These are phyloP conservation scores for Lyophyllum shimeji DNA, from an alignment of 768 basidiomycete genomes.

Conservation along the genomic window DNA sequence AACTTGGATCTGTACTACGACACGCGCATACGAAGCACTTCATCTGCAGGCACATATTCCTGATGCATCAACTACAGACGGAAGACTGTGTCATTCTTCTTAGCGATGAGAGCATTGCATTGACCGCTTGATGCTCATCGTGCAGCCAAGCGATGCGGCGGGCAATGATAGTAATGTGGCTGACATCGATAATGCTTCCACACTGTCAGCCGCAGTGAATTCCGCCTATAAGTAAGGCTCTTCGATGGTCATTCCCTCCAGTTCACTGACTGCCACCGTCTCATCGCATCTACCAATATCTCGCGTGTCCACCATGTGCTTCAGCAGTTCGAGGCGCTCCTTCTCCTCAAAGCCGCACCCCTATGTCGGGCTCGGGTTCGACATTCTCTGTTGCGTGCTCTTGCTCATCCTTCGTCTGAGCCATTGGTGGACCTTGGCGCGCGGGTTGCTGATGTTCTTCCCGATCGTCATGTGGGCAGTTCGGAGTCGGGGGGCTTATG, in stretches of 20 bases:
- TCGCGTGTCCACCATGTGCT: neutral
- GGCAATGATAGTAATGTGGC: too few species aligned
- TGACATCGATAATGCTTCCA: too few species aligned
- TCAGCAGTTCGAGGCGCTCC: neutral
- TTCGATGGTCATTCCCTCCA: neutral
- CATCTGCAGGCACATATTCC: too few species aligned
- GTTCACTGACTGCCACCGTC: neutral
- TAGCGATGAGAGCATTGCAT: too few species aligned
- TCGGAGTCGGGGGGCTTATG: neutral
- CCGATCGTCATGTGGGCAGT: neutral
- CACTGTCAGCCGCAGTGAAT: too few species aligned
- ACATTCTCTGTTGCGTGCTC: neutral
- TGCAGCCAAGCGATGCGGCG: too few species aligned
- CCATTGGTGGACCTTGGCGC: neutral
- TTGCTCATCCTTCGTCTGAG: neutral
- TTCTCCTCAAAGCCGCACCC: neutral
- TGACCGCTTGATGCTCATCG: too few species aligned
- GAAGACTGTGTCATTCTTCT: too few species aligned
- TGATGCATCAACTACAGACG: too few species aligned
- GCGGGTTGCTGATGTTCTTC: neutral
- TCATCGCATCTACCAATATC: neutral
- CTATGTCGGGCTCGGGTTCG: neutral
- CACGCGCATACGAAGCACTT: too few species aligned
- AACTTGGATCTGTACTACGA: too few species aligned
- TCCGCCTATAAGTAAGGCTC: too few species aligned